Evolutionary conservation across 2,329 filamentous ascomycete species (phyloP).

Genomic region (Ascochyta lentis): DNA sequence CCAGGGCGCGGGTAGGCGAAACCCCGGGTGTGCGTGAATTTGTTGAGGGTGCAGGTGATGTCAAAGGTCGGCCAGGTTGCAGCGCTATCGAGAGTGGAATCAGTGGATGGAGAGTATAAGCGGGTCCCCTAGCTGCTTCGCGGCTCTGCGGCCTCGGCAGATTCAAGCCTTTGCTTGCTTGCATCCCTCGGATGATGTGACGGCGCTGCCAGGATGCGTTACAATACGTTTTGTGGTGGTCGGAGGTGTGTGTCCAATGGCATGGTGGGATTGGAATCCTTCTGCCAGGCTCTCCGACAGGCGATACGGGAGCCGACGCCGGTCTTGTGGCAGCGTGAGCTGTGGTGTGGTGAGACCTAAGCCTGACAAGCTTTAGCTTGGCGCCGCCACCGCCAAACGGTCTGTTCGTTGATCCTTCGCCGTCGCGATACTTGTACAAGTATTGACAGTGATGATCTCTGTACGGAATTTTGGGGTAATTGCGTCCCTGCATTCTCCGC

Average conservation of each 20-base stretch:
- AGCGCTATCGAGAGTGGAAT: conserved; percentile 18
- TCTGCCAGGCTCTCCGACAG: conserved; percentile 4
- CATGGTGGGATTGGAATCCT: neutral
- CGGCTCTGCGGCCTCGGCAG: conserved; percentile 23
- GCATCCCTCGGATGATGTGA: conserved; percentile 10
- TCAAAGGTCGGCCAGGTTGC: conserved; percentile 16
- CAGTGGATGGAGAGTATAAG: neutral
- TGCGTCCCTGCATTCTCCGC: conserved; percentile 12
- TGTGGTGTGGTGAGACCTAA: conserved; percentile 5
- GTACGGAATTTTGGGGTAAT: conserved; percentile 13
- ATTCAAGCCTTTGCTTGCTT: conserved; percentile 17
- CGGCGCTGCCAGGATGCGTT: conserved; percentile 8
- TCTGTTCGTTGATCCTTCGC: conserved; percentile 10
- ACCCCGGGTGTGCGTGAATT: conserved; percentile 20
- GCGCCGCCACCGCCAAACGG: conserved; percentile 9
- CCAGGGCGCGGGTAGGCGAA: conserved; percentile 7
- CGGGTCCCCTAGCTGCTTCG: conserved; percentile 3
- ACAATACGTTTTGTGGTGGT: neutral
- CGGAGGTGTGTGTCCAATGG: conserved; percentile 12
- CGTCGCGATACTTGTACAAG: neutral
- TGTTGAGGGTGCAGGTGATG: conserved; percentile 23
- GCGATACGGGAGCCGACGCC: conserved; percentile 9
- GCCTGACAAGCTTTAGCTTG: conserved; percentile 22
- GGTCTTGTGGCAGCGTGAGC: neutral
- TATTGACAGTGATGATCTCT: conserved; percentile 7